A percentile compares a stretch with the other conserved stretches of the same genome.
Evolutionary conservation across 345 rosid genomes (phyloP).

Genomic region (Sisymbrium irio): DNA sequence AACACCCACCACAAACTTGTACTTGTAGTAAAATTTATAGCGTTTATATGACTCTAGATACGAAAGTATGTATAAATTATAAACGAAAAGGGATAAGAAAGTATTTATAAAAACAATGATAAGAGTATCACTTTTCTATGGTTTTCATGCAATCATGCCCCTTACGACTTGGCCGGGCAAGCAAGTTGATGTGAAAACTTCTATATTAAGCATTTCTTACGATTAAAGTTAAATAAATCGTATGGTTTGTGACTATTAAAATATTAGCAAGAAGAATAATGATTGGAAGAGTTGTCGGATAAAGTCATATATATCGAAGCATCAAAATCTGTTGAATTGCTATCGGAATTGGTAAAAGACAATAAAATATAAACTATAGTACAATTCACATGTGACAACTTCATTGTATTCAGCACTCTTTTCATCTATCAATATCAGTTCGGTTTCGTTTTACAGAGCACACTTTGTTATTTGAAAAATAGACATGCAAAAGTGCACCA

Average conservation of each 20-base stretch:
- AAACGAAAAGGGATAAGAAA: not conserved
- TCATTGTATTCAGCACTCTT: constrained; percentile 25
- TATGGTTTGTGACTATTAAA: not conserved
- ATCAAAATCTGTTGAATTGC: constrained; percentile 15
- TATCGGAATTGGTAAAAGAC: constrained; percentile 17
- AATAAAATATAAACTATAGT: constrained; percentile 10
- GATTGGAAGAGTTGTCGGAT: constrained; percentile 34
- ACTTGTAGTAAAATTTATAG: not conserved
- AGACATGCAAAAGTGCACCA: constrained; percentile 6
- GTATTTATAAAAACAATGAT: not conserved
- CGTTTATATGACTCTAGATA: not conserved
- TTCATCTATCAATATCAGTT: constrained; percentile 3
- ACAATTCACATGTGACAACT: constrained; percentile 17
- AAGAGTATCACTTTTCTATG: not conserved
- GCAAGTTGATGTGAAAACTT: constrained; percentile 30
- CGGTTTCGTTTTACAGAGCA: not conserved
- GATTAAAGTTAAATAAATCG: not conserved
- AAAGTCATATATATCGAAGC: constrained; percentile 23
- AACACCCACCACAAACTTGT: not conserved
- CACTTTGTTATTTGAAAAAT: not conserved
- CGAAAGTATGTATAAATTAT: not conserved
- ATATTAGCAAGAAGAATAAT: constrained; percentile 12
- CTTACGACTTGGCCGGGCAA: constrained; percentile 17
- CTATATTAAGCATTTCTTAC: constrained; percentile 22
- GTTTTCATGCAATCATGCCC: constrained; percentile 22